Conservation (phyloP, 2,329 filamentous ascomycete genomes). For the Trichoderma asperellum region DNA sequence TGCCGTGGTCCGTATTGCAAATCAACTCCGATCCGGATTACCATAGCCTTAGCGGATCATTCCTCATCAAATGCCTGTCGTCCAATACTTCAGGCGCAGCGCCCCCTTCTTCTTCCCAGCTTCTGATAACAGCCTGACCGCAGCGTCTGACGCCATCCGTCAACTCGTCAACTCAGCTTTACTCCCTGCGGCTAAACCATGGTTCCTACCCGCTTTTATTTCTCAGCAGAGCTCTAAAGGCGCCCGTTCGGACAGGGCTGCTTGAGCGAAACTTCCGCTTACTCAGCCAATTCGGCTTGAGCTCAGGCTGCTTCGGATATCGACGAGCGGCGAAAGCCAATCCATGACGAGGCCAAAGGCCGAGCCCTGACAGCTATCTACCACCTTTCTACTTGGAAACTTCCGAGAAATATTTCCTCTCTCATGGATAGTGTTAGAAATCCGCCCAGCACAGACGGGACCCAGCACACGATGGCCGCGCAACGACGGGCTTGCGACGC, state of each 20-base stretch:
- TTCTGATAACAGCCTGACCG: neutral
- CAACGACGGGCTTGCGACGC: slow-evolving; percentile 50
- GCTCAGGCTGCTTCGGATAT: neutral
- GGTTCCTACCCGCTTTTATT: neutral
- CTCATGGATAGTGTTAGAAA: neutral
- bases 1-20: neutral
- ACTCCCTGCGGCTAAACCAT: neutral
- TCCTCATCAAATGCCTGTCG: neutral
- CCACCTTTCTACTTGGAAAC: neutral
- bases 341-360: neutral
- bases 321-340: neutral
- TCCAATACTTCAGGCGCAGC: neutral
- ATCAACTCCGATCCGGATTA: neutral
- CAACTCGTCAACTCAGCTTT: slow-evolving; percentile 9
- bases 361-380: neutral
- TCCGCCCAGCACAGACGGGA: neutral
- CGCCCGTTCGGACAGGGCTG: slow-evolving; percentile 20
- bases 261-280: slow-evolving; percentile 20
- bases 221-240: neutral
- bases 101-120: neutral
- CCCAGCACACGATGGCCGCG: slow-evolving; percentile 26
- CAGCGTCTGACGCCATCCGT: slow-evolving; percentile 6
- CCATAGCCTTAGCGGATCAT: neutral
- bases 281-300: neutral
- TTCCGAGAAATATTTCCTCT: slow-evolving; percentile 7